Conservation (phyloP, 306 rosid genomes). For the Hippophae gyantsensis region DNA sequence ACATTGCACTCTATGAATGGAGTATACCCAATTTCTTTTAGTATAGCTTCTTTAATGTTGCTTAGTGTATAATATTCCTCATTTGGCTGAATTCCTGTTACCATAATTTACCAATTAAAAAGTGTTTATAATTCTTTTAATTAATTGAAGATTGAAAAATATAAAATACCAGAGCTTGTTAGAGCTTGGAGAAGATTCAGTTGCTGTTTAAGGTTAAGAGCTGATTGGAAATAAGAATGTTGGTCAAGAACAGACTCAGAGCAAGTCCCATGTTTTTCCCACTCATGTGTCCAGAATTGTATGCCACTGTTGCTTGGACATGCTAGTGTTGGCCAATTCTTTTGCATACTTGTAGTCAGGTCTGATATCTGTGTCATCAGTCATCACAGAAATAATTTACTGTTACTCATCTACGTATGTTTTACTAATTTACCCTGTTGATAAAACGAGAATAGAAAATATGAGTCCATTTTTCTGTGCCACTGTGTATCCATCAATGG, state of each 20-base stretch:
- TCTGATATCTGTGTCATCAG: constrained; percentile 23
- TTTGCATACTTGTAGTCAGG: constrained; percentile 26
- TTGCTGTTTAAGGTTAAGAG: constrained; percentile 37
- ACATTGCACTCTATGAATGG: constrained; percentile 37
- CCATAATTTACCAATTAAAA: no score
- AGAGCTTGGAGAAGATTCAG: constrained; percentile 48
- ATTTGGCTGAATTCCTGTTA: constrained; percentile 32
- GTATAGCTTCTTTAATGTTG: constrained; percentile 21
- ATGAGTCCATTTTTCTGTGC: no score
- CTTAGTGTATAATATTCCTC: constrained; percentile 24
- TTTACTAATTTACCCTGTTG: no score
- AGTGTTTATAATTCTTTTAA: no score
- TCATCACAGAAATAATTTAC: no score
- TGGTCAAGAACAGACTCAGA: constrained; percentile 53
- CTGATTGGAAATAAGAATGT: constrained; percentile 51
- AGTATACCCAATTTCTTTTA: constrained; percentile 17
- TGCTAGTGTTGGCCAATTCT: constrained; percentile 58
- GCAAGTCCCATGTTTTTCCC: constrained; percentile 82
- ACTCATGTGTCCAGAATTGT: constrained; percentile 57
- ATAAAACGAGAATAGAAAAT: no score
- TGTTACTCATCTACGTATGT: no score
- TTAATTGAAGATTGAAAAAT: not conserved
- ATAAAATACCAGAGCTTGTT: constrained; percentile 32
- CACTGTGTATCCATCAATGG: no score
- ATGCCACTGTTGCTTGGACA: constrained; percentile 60